phyloP scores from a whole-genome alignment of 2,329 filamentous ascomycete genomes.

The Cladophialophora bantiana region DNA sequence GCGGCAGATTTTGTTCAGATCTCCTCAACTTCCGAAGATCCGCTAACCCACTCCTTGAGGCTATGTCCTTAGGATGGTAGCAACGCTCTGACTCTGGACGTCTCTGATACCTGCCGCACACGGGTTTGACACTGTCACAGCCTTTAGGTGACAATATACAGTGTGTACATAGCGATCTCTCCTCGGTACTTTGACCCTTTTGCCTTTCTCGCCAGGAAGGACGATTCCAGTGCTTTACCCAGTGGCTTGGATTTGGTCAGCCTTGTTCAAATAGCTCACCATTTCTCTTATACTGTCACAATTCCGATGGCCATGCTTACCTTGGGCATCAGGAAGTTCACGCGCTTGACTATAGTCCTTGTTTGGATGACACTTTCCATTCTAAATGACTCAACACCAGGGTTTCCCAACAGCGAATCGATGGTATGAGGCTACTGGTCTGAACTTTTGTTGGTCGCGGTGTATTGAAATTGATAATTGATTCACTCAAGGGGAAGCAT shows the following conservation, averaged over 20 bases:
- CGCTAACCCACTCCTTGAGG: background rate
- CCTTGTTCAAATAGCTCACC: background rate
- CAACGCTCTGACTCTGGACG: background rate
- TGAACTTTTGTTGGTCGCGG: too few relatives aligned
- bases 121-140: constrained; percentile 11
- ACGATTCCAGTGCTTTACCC: background rate
- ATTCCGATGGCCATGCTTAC: background rate
- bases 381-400: too few relatives aligned
- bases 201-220: background rate
- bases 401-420: too few relatives aligned
- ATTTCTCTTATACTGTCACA: background rate
- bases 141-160: background rate
- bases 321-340: background rate
- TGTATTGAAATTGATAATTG: too few relatives aligned
- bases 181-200: background rate
- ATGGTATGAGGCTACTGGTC: too few relatives aligned
- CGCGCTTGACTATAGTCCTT: background rate
- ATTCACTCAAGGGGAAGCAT: too few relatives aligned
- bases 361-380: background rate
- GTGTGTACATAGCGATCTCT: background rate
- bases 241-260: background rate
- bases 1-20: background rate
- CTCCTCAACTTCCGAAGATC: background rate
- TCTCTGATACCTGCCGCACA: constrained; percentile 4
- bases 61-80: background rate